A percentile compares a stretch with the other conserved stretches of the same genome.
phyloP scores from a whole-genome alignment of 768 basidiomycete species.

The Pluteus cervinus region DNA sequence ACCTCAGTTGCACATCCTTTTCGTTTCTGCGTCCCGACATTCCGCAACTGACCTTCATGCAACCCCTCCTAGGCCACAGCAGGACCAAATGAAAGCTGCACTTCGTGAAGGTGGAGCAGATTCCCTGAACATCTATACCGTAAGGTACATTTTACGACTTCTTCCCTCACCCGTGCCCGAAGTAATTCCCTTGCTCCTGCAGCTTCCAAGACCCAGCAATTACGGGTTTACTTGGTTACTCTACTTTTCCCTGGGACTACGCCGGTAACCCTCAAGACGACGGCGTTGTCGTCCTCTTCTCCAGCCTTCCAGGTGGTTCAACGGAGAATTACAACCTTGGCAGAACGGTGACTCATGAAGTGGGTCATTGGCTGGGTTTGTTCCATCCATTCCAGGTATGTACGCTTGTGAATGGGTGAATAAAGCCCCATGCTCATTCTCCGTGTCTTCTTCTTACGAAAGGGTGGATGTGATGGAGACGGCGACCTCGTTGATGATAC shows the following conservation, averaged over 20 bases:
- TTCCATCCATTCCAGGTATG: conserved; percentile 34
- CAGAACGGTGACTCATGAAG: conserved; percentile 30
- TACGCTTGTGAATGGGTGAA: conserved; percentile 4
- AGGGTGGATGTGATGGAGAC: conserved; percentile 3
- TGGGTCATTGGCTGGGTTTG: conserved; percentile 34
- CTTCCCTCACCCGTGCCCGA: not conserved
- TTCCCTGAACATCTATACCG: conserved; percentile 4
- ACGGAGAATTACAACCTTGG: conserved; percentile 6
- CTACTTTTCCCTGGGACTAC: conserved; percentile 35
- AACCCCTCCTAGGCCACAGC: conserved; percentile 11
- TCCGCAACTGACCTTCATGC: too few relatives aligned
- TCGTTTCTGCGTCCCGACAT: too few relatives aligned
- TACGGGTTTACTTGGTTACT: conserved; percentile 34
- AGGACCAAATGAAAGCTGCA: not conserved
- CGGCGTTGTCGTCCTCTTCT: conserved; percentile 28
- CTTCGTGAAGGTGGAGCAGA: conserved; percentile 1
- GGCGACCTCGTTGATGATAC: conserved; percentile 6
- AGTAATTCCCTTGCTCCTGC: conserved; percentile 11
- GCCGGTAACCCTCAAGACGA: conserved; percentile 24
- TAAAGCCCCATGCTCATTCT: not conserved
- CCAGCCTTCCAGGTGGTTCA: conserved; percentile 26
- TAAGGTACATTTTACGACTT: conserved; percentile 13
- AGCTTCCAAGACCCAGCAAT: conserved; percentile 14
- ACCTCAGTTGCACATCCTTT: too few relatives aligned
- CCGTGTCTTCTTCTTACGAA: conserved; percentile 12